Evolutionary conservation across 1,284 basidiomycete species (phyloP), one percentile per base, ranked within the genome.

Genomic region (Trichosporon sp.): DNA sequence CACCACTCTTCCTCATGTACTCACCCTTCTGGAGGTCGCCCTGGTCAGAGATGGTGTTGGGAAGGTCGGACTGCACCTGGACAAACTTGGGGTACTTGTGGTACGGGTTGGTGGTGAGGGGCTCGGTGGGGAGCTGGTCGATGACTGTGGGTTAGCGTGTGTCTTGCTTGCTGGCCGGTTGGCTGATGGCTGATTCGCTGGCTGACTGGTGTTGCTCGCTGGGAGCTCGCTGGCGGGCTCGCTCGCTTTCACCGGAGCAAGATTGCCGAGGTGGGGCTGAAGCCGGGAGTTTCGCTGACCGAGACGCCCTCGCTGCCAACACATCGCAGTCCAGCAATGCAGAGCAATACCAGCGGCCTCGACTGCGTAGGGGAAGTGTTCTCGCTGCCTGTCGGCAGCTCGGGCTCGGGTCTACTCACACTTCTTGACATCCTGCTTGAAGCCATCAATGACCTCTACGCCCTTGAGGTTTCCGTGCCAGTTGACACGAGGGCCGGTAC

Each of bases 81-180:
- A 78, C 71, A 59, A 78, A 74, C 65, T 76, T 77, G 49, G 79
- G 79, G 71, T 78, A 81, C 65, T 78, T 80, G 69, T 76, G 71
- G 57, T 69, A 69, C 11, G 79, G 79, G 67, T 79, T 76, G 57
- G 79, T 71, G 29, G 67, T 61, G 62, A 81, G 62, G 19, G 75
- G 70, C 40, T 75, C 71, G 5, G 57, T 60, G 27, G 78, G 77
- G 27, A 78, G 65, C 23, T 34, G 59, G 32, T 59, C 57, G 14
- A 70, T 32, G 65, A 65, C 71, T 72, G 66, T 13, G 29, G 4
- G 56, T 60, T 34, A 60, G 60, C 29, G n/a, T 13, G 4, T 13
- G 13, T 37, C n/a, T 37, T 13, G n/a, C n/a, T n/a, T n/a, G n/a
- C n/a, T n/a, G n/a, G n/a, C n/a, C n/a, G n/a, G n/a, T n/a, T n/a